Percentiles rank a stretch among this genome's conserved stretches.
Evolutionary conservation across 2,329 filamentous ascomycete genomes (phyloP).

Genomic region (Xenosphaeropsis pyriputrescens): DNA sequence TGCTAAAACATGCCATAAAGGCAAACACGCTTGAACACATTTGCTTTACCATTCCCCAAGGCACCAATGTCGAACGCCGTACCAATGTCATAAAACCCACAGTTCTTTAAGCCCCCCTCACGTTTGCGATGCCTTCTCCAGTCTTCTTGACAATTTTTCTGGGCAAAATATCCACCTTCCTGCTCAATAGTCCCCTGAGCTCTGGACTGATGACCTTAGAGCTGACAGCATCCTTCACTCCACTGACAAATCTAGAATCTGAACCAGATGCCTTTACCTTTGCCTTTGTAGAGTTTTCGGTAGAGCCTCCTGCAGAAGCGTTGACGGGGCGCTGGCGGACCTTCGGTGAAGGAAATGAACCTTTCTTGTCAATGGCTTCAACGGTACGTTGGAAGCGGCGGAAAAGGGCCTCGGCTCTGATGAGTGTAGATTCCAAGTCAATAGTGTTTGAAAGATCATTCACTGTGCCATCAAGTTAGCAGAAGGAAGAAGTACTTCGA

Average conservation of each 20-base stretch:
- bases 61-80: not conserved
- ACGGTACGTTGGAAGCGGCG: slow-evolving; percentile 76
- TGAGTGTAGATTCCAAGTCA: slow-evolving; percentile 72
- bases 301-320: not conserved
- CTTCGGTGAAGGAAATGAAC: slow-evolving; percentile 56
- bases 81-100: slow-evolving; percentile 1
- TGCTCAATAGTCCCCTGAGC: slow-evolving; percentile 42
- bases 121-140: slow-evolving; percentile 13
- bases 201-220: slow-evolving; percentile 46
- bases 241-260: slow-evolving; percentile 10
- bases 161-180: slow-evolving; percentile 30
- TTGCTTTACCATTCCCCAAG: not conserved
- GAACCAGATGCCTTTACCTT: slow-evolving; percentile 5
- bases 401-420: slow-evolving; percentile 81
- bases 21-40: too few species aligned
- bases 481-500: not conserved
- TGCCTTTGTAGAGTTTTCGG: slow-evolving; percentile 4
- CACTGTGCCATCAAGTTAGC: slow-evolving; percentile 33
- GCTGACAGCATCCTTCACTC: slow-evolving; percentile 14
- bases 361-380: slow-evolving; percentile 83
- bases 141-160: slow-evolving; percentile 17
- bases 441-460: slow-evolving; percentile 93
- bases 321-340: slow-evolving; percentile 13
- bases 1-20: too few species aligned
- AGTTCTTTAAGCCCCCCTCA: slow-evolving; percentile 4